A percentile compares a stretch with the other conserved stretches of the same genome.
Conservation (phyloP, 2,329 filamentous ascomycete genomes). For the Colletotrichum sp. region DNA sequence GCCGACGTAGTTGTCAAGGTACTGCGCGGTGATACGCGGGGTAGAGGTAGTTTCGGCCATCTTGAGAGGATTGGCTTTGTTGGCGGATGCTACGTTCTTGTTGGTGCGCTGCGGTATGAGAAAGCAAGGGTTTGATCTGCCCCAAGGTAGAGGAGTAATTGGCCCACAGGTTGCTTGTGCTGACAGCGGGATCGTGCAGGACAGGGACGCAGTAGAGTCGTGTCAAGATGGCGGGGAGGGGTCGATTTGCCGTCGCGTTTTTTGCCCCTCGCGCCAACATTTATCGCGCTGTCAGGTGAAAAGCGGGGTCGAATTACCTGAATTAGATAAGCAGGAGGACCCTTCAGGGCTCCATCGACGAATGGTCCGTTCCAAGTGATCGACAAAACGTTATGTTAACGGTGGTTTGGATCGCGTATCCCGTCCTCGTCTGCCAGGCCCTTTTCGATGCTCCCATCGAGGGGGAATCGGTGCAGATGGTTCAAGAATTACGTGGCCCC, state of each 20-base stretch:
- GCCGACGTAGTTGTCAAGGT: slow-evolving; percentile 77
- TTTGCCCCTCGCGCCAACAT: background rate
- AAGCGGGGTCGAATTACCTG: background rate
- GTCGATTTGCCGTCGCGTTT: background rate
- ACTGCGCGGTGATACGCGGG: slow-evolving; percentile 81
- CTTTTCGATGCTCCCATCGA: background rate
- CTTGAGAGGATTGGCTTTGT: slow-evolving; percentile 22
- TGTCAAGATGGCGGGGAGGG: background rate
- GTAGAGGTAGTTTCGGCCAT: slow-evolving; percentile 74
- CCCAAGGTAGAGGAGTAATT: background rate
- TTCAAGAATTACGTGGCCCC: background rate
- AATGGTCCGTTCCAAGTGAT: background rate
- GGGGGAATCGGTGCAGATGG: background rate
- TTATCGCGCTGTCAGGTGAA: slow-evolving; percentile 18
- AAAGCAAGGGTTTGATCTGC: background rate
- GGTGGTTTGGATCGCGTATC: background rate
- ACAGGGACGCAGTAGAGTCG: background rate
- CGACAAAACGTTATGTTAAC: slow-evolving; percentile 14
- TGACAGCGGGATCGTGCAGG: background rate
- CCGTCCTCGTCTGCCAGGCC: background rate
- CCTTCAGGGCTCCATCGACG: background rate
- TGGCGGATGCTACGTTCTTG: background rate
- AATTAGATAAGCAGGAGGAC: background rate
- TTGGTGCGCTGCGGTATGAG: background rate
- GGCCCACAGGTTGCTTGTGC: background rate